These are phyloP conservation scores for Escallonia herrerae DNA, from an alignment of 129 eudicot genomes.

Conservation along the genomic window DNA sequence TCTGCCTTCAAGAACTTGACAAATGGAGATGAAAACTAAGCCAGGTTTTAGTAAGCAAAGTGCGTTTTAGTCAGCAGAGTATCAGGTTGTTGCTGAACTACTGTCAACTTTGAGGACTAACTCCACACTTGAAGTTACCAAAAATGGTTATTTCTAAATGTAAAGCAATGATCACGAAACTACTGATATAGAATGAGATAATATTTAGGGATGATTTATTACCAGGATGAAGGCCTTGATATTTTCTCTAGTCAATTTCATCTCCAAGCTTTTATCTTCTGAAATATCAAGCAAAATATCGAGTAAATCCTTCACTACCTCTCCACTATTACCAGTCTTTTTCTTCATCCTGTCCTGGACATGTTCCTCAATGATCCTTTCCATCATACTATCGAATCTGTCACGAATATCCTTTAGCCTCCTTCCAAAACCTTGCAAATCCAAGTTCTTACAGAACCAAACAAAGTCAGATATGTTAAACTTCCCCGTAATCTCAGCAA, in stretches of 20 bases:
- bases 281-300: conserved; percentile 51
- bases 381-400: conserved; percentile 35
- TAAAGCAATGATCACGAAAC: too few species aligned
- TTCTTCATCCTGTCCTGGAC: conserved; percentile 27
- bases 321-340: conserved; percentile 6
- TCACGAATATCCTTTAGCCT: conserved; percentile 26
- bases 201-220: not conserved
- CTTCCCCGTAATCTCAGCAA: conserved; percentile 38
- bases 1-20: too few species aligned
- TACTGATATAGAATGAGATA: too few species aligned
- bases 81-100: too few species aligned
- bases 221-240: conserved; percentile 74
- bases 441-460: conserved; percentile 62
- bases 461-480: conserved; percentile 46
- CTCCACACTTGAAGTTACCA: too few species aligned
- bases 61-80: too few species aligned
- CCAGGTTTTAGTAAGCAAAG: too few species aligned
- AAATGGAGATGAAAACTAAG: too few species aligned
- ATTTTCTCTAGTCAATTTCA: conserved; percentile 40
- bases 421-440: conserved; percentile 51
- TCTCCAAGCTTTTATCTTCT: conserved; percentile 41
- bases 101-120: too few species aligned
- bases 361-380: conserved; percentile 44
- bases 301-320: conserved; percentile 39
- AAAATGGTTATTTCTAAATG: too few species aligned